Evolutionary conservation across 2,329 filamentous ascomycete genomes (phyloP).

Genomic region (Fusarium sp.): DNA sequence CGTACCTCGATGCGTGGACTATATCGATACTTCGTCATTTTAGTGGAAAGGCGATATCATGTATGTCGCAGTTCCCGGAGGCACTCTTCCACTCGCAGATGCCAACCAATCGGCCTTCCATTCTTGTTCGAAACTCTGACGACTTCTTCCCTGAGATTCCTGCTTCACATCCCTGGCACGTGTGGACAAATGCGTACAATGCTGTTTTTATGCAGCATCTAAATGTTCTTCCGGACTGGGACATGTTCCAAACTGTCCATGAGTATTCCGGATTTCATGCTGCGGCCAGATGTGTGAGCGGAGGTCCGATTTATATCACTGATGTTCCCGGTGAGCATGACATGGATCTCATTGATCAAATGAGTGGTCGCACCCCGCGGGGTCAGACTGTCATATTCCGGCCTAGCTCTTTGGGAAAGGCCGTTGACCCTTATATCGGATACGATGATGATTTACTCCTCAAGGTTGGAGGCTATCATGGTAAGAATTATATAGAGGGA

Average conservation of each 20-base stretch:
- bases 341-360: conserved; percentile 76
- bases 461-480: conserved; percentile 82
- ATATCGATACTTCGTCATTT: conserved; percentile 82
- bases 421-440: conserved; percentile 75
- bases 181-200: conserved; percentile 95
- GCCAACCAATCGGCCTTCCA: conserved; percentile 75
- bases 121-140: conserved; percentile 85
- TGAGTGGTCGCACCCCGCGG: conserved; percentile 77
- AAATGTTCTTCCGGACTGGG: conserved; percentile 86
- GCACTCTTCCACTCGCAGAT: conserved; percentile 87
- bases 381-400: conserved; percentile 84
- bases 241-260: conserved; percentile 74
- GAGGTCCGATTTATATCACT: conserved; percentile 94
- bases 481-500: conserved; percentile 48
- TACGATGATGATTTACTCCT: conserved; percentile 79
- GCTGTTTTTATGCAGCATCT: conserved; percentile 82
- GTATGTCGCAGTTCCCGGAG: conserved; percentile 92
- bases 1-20: conserved; percentile 89
- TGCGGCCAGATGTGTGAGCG: conserved; percentile 87
- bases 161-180: conserved; percentile 89
- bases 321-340: conserved; percentile 88
- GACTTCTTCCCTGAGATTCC: conserved; percentile 90
- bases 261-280: conserved; percentile 85
- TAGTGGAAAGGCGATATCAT: conserved; percentile 80
- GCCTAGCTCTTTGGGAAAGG: conserved; percentile 77